Base-by-base conservation (phyloP, 768 basidiomycete species). In the Hypsizygus marmoreus region DNA sequence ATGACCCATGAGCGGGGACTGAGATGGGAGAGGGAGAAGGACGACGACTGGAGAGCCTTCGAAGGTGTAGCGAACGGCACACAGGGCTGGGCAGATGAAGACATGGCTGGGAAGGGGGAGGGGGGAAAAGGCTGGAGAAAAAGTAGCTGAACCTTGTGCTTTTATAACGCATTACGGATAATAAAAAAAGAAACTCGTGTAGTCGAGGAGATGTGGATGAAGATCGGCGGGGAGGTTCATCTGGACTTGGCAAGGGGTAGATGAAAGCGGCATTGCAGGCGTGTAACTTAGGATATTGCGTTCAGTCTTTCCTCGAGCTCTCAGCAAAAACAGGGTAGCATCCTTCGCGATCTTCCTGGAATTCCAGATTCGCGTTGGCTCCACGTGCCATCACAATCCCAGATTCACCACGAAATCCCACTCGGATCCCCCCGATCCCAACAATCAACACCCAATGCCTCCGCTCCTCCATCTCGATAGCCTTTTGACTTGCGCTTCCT, bases 1-100 rank as follows among this genome's bases (percentile, higher is more conserved):
- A 69, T 63, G 13, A 73, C 59, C 77, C 77, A 79, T 20, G 77
- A 71, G 47, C 68, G 66, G 25, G 78, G 77, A 46, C 69, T 74
- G 45, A 77, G 65, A 20, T 71, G 55, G 40, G 73, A 66, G 28
- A 74, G 60, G 14, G 73, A 71, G 52, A 77, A 69, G 35, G 76
- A 75, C 12, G 75, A 62, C 14, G 72, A 55, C 52, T 74, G 68
- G 23, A 75, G 66, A 16, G 68, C 64, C 55, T 71, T 77, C 40
- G 74, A 68, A 22, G 73, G 61, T 22, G 74, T 53, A 25, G 70
- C 59, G 56, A 75, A 73, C 43, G 70, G 70, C 26, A 72, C 68
- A 49, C 75, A 77, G 39, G 71, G 53, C 29, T 66, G 58, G 26
- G 68, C 50, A 35, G 71, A 56, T 47, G 71, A 55, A 55, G 71